Evolutionary conservation across 768 basidiomycete genomes (phyloP).

Genomic region (Suillus variegatus): DNA sequence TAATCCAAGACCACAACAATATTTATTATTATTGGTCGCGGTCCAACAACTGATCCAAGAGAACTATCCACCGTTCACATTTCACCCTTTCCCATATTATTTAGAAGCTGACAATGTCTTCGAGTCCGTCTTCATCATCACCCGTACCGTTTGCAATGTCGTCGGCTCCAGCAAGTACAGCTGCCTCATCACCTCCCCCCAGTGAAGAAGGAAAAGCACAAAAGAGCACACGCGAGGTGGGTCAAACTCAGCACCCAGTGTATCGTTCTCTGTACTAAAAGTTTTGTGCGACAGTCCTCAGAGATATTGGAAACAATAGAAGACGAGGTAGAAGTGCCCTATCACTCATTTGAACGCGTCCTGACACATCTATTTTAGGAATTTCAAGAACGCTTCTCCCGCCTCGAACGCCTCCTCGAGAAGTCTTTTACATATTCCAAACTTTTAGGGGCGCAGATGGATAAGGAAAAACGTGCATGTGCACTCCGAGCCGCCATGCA

Average conservation of each 20-base stretch:
- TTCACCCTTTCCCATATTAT: slow-evolving; percentile 1
- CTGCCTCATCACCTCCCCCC: slow-evolving; percentile 28
- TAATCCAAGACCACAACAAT: slow-evolving; percentile 17
- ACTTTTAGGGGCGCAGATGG: slow-evolving; percentile 75
- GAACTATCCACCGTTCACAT: neutral
- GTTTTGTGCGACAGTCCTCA: slow-evolving; percentile 14
- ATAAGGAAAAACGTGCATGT: slow-evolving; percentile 45
- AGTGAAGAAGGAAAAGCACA: slow-evolving; percentile 10
- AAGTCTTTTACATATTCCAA: slow-evolving; percentile 77
- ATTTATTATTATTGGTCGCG: neutral
- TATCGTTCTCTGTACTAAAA: neutral
- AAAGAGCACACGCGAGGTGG: slow-evolving; percentile 19
- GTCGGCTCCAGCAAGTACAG: slow-evolving; percentile 25
- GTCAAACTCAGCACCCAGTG: slow-evolving; percentile 1
- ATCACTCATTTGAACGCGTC: neutral
- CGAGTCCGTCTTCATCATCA: slow-evolving; percentile 19
- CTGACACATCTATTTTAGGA: slow-evolving; percentile 37
- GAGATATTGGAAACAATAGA: slow-evolving; percentile 12
- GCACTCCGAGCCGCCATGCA: slow-evolving; percentile 31
- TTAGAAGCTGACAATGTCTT: slow-evolving; percentile 20
- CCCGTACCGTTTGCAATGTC: slow-evolving; percentile 16
- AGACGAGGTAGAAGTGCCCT: slow-evolving; percentile 19
- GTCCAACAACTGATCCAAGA: neutral
- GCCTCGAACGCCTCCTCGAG: slow-evolving; percentile 68
- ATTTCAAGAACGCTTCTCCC: slow-evolving; percentile 47